These are phyloP conservation scores for Dictyostelium firmibasis DNA, from an alignment of 78 protist genomes.

Conservation along the genomic window DNA sequence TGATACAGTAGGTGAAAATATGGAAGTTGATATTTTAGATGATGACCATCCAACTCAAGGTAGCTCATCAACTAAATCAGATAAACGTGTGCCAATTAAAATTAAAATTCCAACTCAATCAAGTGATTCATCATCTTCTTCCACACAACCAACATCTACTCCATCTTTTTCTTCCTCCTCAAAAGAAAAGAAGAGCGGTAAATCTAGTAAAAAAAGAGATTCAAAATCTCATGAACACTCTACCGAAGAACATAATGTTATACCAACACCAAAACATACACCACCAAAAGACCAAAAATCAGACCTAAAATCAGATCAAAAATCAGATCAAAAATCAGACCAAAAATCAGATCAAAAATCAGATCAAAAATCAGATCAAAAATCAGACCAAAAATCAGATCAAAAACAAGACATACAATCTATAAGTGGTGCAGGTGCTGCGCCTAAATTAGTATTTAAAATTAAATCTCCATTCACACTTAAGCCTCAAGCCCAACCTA, in stretches of 20 bases:
- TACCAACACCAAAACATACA: neutral
- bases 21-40: neutral
- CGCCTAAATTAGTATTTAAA: neutral
- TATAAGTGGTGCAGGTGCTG: neutral
- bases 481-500: neutral
- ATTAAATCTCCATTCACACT: neutral
- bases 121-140: neutral
- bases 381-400: neutral
- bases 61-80: neutral
- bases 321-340: neutral
- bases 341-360: neutral
- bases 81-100: neutral
- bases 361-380: neutral
- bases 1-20: neutral
- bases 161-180: neutral
- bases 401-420: neutral
- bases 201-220: neutral
- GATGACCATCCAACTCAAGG: neutral
- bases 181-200: neutral
- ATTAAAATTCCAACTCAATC: neutral
- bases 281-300: neutral
- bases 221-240: neutral
- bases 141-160: neutral
- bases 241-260: neutral
- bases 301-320: neutral